These are phyloP conservation scores for Telfairia occidentalis DNA, from an alignment of 331 rosid species.

Conservation along the genomic window DNA sequence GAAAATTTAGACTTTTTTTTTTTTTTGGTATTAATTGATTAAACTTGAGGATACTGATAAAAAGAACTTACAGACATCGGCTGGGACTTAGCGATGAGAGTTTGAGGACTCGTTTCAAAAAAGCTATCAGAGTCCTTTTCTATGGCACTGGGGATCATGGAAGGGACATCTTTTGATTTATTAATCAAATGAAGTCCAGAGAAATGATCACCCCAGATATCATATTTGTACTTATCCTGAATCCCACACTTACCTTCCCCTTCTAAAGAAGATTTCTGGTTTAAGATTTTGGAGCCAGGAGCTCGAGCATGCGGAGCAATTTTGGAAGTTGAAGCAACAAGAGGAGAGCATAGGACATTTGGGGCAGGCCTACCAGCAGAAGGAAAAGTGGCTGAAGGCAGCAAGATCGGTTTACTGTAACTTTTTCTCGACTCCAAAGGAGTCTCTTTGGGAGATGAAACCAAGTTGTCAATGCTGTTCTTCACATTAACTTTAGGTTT, in stretches of 20 bases:
- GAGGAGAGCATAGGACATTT: slow-evolving; percentile 11
- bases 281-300: slow-evolving; percentile 50
- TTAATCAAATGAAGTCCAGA: slow-evolving; percentile 58
- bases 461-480: slow-evolving; percentile 8
- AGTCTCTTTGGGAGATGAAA: slow-evolving; percentile 25
- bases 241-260: slow-evolving; percentile 27
- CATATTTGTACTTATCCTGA: slow-evolving; percentile 63
- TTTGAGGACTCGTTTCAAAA: slow-evolving; percentile 76
- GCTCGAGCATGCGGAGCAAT: slow-evolving; percentile 53
- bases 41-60: slow-evolving; percentile 32
- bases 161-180: slow-evolving; percentile 37
- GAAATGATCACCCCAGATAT: slow-evolving; percentile 92
- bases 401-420: slow-evolving; percentile 27
- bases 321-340: slow-evolving; percentile 29
- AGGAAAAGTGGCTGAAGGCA: slow-evolving; percentile 42
- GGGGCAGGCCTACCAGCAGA: slow-evolving; percentile 26
- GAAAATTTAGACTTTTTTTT: slow-evolving; percentile 4
- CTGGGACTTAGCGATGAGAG: slow-evolving; percentile 36
- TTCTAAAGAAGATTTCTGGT: slow-evolving; percentile 20
- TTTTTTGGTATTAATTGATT: slow-evolving; percentile 13
- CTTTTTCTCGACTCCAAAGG: slow-evolving; percentile 27
- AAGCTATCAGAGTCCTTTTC: slow-evolving; percentile 64
- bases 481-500: slow-evolving; percentile 20
- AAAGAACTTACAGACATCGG: slow-evolving; percentile 27
- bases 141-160: slow-evolving; percentile 33